phyloP scores from a whole-genome alignment of 495 filamentous ascomycete genomes.

The Penicillium samsonianum region DNA sequence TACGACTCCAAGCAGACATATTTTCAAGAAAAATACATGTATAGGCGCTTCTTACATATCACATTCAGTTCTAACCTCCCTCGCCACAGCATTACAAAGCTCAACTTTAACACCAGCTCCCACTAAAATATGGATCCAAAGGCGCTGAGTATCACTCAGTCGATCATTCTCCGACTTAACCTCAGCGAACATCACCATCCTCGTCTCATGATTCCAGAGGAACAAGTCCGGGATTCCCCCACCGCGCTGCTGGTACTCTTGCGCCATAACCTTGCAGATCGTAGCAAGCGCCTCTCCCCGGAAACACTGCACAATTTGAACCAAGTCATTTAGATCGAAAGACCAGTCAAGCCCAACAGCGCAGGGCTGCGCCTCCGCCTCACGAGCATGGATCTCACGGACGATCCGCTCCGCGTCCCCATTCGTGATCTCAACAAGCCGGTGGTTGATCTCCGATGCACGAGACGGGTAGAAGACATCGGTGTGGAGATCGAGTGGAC shows the following conservation, averaged over 20 bases:
- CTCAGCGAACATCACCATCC: conserved; percentile 80
- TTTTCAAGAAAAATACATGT: background rate
- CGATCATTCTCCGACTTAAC: conserved; percentile 96
- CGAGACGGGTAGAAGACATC: conserved; percentile 89
- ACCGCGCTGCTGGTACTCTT: conserved; percentile 86
- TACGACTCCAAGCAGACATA: background rate
- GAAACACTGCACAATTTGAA: conserved; percentile 81
- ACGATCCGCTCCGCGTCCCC: conserved; percentile 70
- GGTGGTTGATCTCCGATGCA: conserved; percentile 84
- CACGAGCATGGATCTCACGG: conserved; percentile 60
- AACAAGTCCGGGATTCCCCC: conserved; percentile 93
- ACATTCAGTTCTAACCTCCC: conserved; percentile 53
- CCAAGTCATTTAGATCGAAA: conserved; percentile 75
- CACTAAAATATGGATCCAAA: conserved; percentile 94
- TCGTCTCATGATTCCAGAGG: conserved; percentile 65
- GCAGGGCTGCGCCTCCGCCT: conserved; percentile 72
- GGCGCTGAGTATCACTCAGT: conserved; percentile 90
- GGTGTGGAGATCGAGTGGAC: conserved; percentile 88
- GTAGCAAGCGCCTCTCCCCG: conserved; percentile 74
- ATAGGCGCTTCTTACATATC: background rate
- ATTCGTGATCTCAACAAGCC: conserved; percentile 80
- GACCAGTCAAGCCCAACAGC: conserved; percentile 90
- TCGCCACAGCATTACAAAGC: conserved; percentile 83
- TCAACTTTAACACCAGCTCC: conserved; percentile 84
- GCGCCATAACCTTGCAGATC: conserved; percentile 89